Evolutionary conservation across 345 rosid species (phyloP).

Genomic region (Populus nigra): DNA sequence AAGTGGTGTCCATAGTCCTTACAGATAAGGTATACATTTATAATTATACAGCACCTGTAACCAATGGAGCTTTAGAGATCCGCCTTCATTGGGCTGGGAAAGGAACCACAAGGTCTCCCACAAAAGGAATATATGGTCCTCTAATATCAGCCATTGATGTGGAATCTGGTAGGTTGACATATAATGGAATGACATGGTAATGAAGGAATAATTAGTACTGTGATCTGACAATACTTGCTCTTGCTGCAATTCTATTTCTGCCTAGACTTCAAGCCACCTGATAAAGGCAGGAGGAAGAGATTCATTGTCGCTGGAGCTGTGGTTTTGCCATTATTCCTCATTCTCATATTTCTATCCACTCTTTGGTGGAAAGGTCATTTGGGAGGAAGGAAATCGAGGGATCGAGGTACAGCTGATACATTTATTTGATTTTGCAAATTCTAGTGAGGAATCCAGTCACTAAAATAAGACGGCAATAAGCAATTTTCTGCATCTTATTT

Average conservation of each 20-base stretch:
- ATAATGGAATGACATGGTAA: background rate
- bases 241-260: background rate
- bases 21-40: background rate
- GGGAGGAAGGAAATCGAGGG: no score
- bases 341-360: no score
- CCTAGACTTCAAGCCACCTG: slow-evolving; percentile 15
- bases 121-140: slow-evolving; percentile 22
- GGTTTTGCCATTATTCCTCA: no score
- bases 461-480: no score
- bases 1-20: no score
- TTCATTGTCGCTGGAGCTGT: background rate
- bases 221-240: background rate
- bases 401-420: no score
- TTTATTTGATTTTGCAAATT: no score
- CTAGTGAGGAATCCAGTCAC: background rate
- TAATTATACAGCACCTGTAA: background rate
- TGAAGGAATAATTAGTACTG: no score
- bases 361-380: no score
- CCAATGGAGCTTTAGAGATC: slow-evolving; percentile 1
- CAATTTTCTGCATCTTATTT: no score
- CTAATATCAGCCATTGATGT: slow-evolving; percentile 25
- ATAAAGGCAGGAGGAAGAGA: slow-evolving; percentile 4
- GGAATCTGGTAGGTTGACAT: slow-evolving; percentile 9
- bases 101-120: slow-evolving; percentile 9
- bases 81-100: no score